phyloP scores from a whole-genome alignment of 495 filamentous ascomycete genomes.

The Bacidia gigantensis region DNA sequence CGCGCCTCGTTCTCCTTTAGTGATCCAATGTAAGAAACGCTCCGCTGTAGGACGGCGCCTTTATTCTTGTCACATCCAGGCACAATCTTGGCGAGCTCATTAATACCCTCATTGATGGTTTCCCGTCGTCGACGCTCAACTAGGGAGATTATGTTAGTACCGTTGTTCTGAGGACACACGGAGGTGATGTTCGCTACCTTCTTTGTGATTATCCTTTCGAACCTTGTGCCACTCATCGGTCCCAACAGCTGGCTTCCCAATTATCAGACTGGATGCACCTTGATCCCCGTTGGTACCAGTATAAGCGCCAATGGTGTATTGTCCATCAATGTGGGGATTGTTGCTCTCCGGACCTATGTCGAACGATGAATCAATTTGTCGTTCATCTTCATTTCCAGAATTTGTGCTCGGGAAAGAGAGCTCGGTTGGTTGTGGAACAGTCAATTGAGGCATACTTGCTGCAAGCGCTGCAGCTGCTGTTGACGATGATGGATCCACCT shows the following conservation, averaged over 20 bases:
- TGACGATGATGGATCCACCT: constrained; percentile 35
- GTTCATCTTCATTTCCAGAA: constrained; percentile 23
- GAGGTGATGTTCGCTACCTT: constrained; percentile 47
- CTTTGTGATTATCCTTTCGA: constrained; percentile 96
- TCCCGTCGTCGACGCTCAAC: constrained; percentile 95
- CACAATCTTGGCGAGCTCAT: constrained; percentile 93
- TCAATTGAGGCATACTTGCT: constrained; percentile 52
- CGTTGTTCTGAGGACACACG: background rate
- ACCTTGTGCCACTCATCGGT: constrained; percentile 98
- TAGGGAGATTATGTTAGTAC: constrained; percentile 22
- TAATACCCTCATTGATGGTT: constrained; percentile 98
- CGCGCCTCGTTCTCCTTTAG: constrained; percentile 86
- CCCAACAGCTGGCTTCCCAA: constrained; percentile 75
- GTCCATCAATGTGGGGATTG: constrained; percentile 20
- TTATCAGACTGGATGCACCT: constrained; percentile 25
- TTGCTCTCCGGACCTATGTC: constrained; percentile 22
- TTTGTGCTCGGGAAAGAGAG: constrained; percentile 44
- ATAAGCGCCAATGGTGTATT: constrained; percentile 24
- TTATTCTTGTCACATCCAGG: constrained; percentile 99
- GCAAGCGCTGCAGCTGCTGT: constrained; percentile 59
- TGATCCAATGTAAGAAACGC: constrained; percentile 85
- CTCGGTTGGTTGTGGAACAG: constrained; percentile 57
- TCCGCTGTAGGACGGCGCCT: constrained; percentile 86
- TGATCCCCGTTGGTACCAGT: constrained; percentile 28
- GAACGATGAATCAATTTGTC: constrained; percentile 27